phyloP scores from a whole-genome alignment of 2,329 filamentous ascomycete species.

The Colletotrichum tabaci region DNA sequence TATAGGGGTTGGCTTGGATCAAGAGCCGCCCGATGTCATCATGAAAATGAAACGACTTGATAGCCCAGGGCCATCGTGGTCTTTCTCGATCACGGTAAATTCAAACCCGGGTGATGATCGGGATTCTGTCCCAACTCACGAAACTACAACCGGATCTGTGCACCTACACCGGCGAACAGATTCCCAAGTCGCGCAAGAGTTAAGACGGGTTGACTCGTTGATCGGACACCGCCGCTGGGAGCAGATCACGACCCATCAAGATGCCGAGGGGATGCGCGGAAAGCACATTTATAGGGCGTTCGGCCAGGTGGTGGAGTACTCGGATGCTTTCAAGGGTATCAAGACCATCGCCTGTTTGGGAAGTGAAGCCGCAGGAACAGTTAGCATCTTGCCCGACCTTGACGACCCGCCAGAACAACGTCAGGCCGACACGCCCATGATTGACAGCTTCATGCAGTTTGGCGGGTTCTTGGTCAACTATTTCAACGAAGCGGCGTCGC shows the following conservation, averaged over 20 bases:
- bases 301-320: neutral
- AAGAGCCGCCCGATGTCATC: neutral
- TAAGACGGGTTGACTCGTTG: neutral
- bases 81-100: conserved; percentile 1
- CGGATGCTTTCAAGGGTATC: conserved; percentile 10
- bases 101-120: no score
- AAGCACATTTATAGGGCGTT: conserved; percentile 28
- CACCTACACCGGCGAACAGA: neutral
- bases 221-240: conserved; percentile 15
- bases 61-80: neutral
- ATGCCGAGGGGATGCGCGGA: conserved; percentile 22
- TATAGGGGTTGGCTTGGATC: neutral
- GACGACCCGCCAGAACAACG: conserved; percentile 7
- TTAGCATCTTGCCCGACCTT: neutral
- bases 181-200: neutral
- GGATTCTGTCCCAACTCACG: neutral
- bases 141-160: neutral
- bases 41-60: neutral
- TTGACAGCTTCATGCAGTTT: conserved; percentile 40
- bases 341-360: neutral
- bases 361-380: conserved; percentile 3
- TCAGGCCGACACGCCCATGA: conserved; percentile 6
- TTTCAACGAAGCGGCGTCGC: neutral
- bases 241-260: neutral
- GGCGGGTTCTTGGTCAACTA: conserved; percentile 44